A percentile compares a stretch with the other conserved stretches of the same genome.
phyloP scores from a whole-genome alignment of 306 rosid genomes.

The Spatholobus suberectus region DNA sequence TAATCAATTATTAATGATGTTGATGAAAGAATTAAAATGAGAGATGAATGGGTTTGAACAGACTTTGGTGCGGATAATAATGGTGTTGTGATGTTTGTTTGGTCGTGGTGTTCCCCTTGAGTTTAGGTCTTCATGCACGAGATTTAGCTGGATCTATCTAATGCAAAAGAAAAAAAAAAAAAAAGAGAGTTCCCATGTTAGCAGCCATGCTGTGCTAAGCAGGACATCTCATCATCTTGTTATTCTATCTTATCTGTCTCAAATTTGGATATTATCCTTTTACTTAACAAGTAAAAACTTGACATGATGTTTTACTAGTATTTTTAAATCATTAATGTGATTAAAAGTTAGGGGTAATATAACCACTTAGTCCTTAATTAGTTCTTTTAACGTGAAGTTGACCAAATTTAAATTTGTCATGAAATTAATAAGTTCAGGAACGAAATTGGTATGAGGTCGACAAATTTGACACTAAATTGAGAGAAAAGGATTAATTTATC shows the following conservation, averaged over 20 bases:
- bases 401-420: not conserved
- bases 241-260: not conserved
- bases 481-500: too few species aligned
- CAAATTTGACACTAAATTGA: not conserved
- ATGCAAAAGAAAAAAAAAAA: not conserved
- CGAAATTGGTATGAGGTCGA: not conserved
- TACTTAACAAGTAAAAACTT: not conserved
- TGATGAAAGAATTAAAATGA: not conserved
- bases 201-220: constrained; percentile 26
- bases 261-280: not conserved
- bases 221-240: constrained; percentile 17
- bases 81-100: constrained; percentile 2
- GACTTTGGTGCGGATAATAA: not conserved
- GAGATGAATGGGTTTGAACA: not conserved
- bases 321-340: too few species aligned
- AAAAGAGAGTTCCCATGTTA: constrained; percentile 31
- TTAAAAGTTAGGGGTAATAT: too few species aligned
- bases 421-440: not conserved
- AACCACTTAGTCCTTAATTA: too few species aligned
- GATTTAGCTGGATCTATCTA: constrained; percentile 26
- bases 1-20: constrained; percentile 14
- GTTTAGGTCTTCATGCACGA: constrained; percentile 36
- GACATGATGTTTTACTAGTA: not conserved
- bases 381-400: not conserved
- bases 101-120: constrained; percentile 32